phyloP scores from a whole-genome alignment of 306 rosid species.

The Carpinus fangiana region DNA sequence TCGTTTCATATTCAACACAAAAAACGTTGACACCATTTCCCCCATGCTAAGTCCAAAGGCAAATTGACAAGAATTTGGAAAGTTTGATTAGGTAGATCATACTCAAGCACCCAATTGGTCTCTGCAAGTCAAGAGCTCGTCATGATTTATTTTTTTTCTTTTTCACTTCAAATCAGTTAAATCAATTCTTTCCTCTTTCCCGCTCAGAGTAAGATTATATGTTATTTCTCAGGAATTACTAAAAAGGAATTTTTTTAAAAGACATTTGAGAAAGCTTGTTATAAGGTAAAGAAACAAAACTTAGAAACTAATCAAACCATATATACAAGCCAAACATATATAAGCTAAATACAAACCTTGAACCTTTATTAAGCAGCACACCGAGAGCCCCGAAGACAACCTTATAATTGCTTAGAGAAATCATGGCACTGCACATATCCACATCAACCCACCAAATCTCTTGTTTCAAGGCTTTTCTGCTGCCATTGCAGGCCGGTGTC shows the following conservation, averaged over 20 bases:
- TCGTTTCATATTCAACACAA: too few species aligned
- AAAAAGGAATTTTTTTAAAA: too few species aligned
- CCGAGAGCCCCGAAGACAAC: background rate
- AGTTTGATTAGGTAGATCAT: background rate
- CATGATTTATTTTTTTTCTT: background rate
- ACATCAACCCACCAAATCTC: background rate
- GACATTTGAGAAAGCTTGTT: background rate
- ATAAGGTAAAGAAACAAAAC: background rate
- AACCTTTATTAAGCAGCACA: conserved; percentile 6
- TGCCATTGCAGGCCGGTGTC: conserved; percentile 1
- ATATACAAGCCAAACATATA: conserved; percentile 7
- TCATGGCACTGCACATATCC: too few species aligned
- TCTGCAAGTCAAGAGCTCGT: background rate
- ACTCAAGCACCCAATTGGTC: background rate
- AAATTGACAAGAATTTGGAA: background rate
- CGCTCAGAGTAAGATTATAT: too few species aligned
- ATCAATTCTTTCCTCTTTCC: background rate
- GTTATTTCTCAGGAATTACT: background rate
- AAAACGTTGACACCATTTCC: too few species aligned
- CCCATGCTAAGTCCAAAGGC: too few species aligned
- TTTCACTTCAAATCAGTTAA: background rate
- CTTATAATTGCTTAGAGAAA: too few species aligned
- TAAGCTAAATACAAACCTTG: background rate
- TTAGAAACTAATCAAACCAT: background rate
- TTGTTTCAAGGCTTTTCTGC: conserved; percentile 14